Evolutionary conservation across 345 rosid species (phyloP).

Genomic region (Gossypium stocksii): DNA sequence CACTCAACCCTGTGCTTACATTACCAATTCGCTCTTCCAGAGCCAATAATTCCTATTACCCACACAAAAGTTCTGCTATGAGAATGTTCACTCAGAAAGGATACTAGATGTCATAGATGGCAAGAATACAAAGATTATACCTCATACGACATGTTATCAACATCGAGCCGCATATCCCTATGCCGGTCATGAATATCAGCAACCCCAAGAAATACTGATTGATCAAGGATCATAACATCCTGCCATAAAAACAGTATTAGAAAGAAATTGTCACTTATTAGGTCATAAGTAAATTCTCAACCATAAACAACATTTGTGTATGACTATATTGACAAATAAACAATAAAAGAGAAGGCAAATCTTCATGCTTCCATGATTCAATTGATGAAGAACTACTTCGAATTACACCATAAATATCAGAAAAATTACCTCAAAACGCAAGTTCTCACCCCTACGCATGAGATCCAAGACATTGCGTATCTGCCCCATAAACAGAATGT

Average conservation of each 20-base stretch:
- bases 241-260: slow-evolving; percentile 25
- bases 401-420: background rate
- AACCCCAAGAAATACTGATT: slow-evolving; percentile 52
- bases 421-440: slow-evolving; percentile 68
- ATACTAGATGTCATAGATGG: background rate
- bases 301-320: background rate
- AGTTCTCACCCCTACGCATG: slow-evolving; percentile 74
- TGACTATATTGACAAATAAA: background rate
- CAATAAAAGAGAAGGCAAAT: background rate
- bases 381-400: background rate
- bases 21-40: slow-evolving; percentile 89
- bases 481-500: slow-evolving; percentile 34
- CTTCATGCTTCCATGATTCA: background rate
- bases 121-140: slow-evolving; percentile 28
- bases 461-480: slow-evolving; percentile 74
- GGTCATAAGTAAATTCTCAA: background rate
- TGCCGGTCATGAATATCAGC: slow-evolving; percentile 73
- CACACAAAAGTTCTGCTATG: slow-evolving; percentile 5
- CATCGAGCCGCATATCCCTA: slow-evolving; percentile 94
- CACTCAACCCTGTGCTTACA: slow-evolving; percentile 80
- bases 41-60: slow-evolving; percentile 69
- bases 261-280: slow-evolving; percentile 6
- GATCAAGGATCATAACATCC: slow-evolving; percentile 87
- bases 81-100: background rate
- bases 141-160: slow-evolving; percentile 97